phyloP scores from a whole-genome alignment of 495 filamentous ascomycete genomes.

The Podospora fimiseda region DNA sequence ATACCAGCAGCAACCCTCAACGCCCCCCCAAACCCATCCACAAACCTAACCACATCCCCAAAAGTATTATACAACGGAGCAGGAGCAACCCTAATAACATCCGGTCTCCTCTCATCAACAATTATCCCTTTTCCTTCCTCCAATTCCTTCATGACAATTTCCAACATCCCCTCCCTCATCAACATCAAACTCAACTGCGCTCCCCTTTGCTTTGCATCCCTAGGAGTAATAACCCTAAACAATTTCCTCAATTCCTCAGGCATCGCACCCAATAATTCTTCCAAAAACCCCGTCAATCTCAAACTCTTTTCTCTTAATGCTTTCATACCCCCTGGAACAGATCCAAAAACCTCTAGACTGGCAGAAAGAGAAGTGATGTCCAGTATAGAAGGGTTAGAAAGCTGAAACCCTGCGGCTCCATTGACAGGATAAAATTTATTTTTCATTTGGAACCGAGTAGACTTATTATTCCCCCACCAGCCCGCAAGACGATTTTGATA shows the following conservation, averaged over 20 bases:
- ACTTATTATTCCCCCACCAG: conserved; percentile 85
- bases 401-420: conserved; percentile 63
- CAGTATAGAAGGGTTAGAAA: conserved; percentile 61
- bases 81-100: conserved; percentile 89
- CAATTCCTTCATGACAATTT: conserved; percentile 59
- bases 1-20: conserved; percentile 21
- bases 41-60: conserved; percentile 71
- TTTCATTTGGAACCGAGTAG: conserved; percentile 70
- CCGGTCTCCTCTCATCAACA: conserved; percentile 81
- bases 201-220: conserved; percentile 62
- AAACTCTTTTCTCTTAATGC: conserved; percentile 69
- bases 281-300: conserved; percentile 71
- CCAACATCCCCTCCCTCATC: conserved; percentile 57
- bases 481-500: conserved; percentile 61
- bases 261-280: conserved; percentile 53
- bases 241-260: conserved; percentile 40
- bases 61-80: conserved; percentile 86
- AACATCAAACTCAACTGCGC: conserved; percentile 82
- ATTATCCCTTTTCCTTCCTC: conserved; percentile 67
- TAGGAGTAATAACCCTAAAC: conserved; percentile 78
- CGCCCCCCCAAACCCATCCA: conserved; percentile 53
- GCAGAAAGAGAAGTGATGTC: conserved; percentile 66
- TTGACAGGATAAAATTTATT: conserved; percentile 67
- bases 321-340: conserved; percentile 56
- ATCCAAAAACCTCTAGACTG: conserved; percentile 70